A percentile compares a stretch with the other conserved stretches of the same genome.
Evolutionary conservation across 176 grass and related monocot genomes (phyloP).

Genomic region (Oryza meridionalis): DNA sequence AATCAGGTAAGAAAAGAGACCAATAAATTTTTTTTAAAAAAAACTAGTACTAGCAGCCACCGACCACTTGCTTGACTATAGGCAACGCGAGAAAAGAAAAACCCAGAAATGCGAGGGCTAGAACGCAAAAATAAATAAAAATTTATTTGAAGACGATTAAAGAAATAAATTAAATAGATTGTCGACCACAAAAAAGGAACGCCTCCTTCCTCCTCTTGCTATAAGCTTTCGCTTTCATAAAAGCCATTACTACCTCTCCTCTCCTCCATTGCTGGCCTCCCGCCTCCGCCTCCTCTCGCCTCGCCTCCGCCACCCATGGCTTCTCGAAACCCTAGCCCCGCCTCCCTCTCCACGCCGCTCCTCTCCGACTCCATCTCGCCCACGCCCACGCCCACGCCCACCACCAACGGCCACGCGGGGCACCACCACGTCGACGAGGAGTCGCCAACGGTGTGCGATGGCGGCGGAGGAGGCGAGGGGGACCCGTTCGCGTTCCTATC

Average conservation of each 20-base stretch:
- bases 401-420: constrained; percentile 44
- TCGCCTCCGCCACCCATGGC: constrained; percentile 25
- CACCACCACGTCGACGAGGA: background rate
- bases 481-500: constrained; percentile 61
- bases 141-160: too few relatives aligned
- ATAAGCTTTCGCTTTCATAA: constrained; percentile 29
- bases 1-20: background rate
- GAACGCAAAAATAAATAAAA: background rate
- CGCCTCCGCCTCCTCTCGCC: background rate
- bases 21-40: background rate
- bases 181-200: constrained; percentile 38
- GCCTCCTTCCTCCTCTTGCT: constrained; percentile 2
- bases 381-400: background rate
- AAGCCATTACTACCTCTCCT: constrained; percentile 37
- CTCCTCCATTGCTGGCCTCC: constrained; percentile 34
- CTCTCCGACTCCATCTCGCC: constrained; percentile 42
- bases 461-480: constrained; percentile 22
- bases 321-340: constrained; percentile 34
- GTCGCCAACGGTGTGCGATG: constrained; percentile 27
- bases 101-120: background rate
- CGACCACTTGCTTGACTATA: background rate
- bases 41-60: background rate
- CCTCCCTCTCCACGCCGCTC: constrained; percentile 64
- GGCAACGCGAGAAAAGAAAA: background rate
- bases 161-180: background rate